Base-by-base conservation (phyloP, 1,284 basidiomycete genomes). In the Apiotrichum laibachii region DNA sequence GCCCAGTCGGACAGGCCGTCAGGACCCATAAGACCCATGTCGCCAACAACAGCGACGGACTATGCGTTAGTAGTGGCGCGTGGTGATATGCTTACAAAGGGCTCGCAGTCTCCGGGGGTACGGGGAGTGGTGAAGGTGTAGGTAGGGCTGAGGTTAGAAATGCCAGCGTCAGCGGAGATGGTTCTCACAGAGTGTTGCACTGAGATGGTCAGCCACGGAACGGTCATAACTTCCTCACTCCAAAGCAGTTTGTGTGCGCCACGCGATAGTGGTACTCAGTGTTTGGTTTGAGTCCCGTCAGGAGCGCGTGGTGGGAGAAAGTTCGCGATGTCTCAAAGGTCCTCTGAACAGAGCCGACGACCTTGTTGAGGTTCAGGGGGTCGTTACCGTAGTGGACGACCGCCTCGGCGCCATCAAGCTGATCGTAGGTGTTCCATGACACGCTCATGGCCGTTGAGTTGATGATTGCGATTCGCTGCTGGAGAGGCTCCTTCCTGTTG, bases 11-110 rank as follows among this genome's bases (percentile, higher is more conserved):
- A 67, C 18, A 74, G 59, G 0, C 72, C 72, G 44, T 73, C 60
- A 11, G 66, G 64, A 10, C 69, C 71, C 72, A 73, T 72, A 16
- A 71, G 53, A 4, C 72, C 72, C 58, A 73, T 63, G 53, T 72
- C 72, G 11, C 59, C 68, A 26, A 67, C 65, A 9, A 66, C 44
- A 0, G 69, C 70, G 18, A 68, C 56, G 1, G 70, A 58, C 63
- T 65, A 52, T 1, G 15, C 22, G 16, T 44, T n/a, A 51, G 31
- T 7, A 12, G 7, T 2, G 31, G 43, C 22, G 12, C 0, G 5
- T 6, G 9, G 7, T 26, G 19, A 7, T 4, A 13, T 11, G 55
- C 63, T 50, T 34, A 63, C 61, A 55, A 66, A 68, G 12, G 57
- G 48, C 40, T 56, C 50, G 13, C 9, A 18, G 52, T 61, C 58